A percentile compares a stretch with the other conserved stretches of the same genome.
Conservation (phyloP, 305 asterid genomes). For the Caryopteris hybrid region DNA sequence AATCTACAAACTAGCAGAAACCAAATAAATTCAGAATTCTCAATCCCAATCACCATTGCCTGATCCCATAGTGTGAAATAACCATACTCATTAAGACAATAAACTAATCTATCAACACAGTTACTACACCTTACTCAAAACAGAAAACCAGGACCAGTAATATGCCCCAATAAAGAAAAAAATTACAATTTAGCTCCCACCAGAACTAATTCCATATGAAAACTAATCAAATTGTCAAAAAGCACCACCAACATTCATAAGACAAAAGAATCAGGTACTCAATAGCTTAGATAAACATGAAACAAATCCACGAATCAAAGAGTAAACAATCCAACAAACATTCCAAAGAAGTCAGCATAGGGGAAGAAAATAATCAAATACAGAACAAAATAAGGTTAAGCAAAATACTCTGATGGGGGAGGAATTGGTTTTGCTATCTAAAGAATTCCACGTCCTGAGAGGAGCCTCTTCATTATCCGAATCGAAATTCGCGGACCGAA, state of each 20-base stretch:
- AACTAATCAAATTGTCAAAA: background rate
- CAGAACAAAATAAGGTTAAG: background rate
- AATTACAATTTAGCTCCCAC: background rate
- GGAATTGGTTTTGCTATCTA: constrained; percentile 45
- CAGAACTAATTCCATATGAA: background rate
- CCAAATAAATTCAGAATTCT: background rate
- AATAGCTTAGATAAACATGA: background rate
- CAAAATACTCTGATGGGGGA: constrained; percentile 51
- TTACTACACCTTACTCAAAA: background rate
- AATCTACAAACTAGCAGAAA: background rate
- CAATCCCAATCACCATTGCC: background rate
- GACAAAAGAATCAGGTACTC: too few relatives aligned
- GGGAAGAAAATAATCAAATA: background rate
- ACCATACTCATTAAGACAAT: too few relatives aligned
- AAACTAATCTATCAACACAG: background rate
- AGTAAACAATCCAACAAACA: background rate
- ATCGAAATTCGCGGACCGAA: constrained; percentile 35
- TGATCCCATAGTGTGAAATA: background rate
- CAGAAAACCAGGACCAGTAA: background rate
- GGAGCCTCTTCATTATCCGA: constrained; percentile 39
- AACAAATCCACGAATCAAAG: background rate
- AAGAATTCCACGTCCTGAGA: constrained; percentile 62
- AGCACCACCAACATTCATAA: background rate
- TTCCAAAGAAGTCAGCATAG: background rate
- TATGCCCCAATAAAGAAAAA: background rate